Evolutionary conservation across 345 rosid species (phyloP), one percentile per base, ranked within the genome.

Genomic region (Angophora floribunda): DNA sequence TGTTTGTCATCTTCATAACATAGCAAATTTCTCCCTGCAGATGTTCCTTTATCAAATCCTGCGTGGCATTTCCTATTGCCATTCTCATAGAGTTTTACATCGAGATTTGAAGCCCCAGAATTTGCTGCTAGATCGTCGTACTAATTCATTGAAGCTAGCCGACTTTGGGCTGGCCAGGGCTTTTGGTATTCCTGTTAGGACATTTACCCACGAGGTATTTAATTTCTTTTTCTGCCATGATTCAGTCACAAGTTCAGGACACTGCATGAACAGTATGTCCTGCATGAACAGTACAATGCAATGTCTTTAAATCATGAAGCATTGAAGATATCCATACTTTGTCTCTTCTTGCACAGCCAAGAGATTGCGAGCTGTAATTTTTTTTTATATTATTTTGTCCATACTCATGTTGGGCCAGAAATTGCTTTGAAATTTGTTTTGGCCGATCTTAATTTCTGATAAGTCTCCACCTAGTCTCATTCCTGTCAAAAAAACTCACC

Each of bases 1-100:
- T 70, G 47, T 36, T 70, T 32, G 36, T 10, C 80, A 70, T 17
- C 36, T 70, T 70, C 80, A 9, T 70, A 70, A 70, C 6, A 70
- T 36, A 36, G 47, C 13, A 70, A 70, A 70, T 79, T 61, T 79
- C 36, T 85, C 14, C 80, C 70, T 94, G 92, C 97, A 97, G 99
- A 92, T 91, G 45, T 97, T 96, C 93, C 96, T 97, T 52, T 92
- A 93, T 91, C 99, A 97, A 91, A 96, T 96, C 92, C 97, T 97
- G 78, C 96, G 97, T 65, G 99, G 99, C 89, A 95, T 97, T 86
- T 85, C 94, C 51, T 91, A 94, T 87, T 94, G 94, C 70, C 95
- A 94, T 91, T 92, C 95, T 85, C 92, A 89, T 80, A 89, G 92
- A 88, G 90, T 94, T 88, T 85, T 92, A 51, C 95, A 93, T 88